Evolutionary conservation across 495 filamentous ascomycete genomes (phyloP).

Genomic region (Saxophila tyrrhenica): DNA sequence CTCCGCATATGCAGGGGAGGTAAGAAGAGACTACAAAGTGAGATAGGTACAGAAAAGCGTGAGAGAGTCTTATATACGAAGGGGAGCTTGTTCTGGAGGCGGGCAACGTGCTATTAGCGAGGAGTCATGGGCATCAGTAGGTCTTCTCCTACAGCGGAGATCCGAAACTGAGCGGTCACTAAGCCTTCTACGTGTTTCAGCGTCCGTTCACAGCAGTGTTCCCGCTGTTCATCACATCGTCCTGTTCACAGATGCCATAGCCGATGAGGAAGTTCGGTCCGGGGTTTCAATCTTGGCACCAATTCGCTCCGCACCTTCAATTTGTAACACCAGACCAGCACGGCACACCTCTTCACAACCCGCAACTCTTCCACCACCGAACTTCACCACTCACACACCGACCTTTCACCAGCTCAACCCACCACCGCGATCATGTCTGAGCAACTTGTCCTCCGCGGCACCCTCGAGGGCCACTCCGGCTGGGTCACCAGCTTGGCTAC

Average conservation of each 20-base stretch:
- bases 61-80: too few species aligned
- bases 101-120: conserved; percentile 8
- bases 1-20: neutral
- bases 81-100: neutral
- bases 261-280: too few species aligned
- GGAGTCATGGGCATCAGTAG: neutral
- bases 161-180: too few species aligned
- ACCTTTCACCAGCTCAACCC: neutral
- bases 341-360: neutral
- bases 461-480: conserved; percentile 88
- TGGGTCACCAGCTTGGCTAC: conserved; percentile 86
- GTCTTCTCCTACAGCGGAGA: too few species aligned
- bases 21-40: neutral
- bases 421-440: conserved; percentile 35
- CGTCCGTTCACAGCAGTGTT: too few species aligned
- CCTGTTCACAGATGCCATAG: too few species aligned
- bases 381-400: too few species aligned
- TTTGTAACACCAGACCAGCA: neutral
- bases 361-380: neutral
- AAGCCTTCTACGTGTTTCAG: too few species aligned
- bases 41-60: too few species aligned
- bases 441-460: conserved; percentile 93
- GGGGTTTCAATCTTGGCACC: too few species aligned
- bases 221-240: too few species aligned
- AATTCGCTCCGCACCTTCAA: neutral